Evolutionary conservation across 805 yeast genomes (phyloP).

Genomic region (Lipomyces sp.): DNA sequence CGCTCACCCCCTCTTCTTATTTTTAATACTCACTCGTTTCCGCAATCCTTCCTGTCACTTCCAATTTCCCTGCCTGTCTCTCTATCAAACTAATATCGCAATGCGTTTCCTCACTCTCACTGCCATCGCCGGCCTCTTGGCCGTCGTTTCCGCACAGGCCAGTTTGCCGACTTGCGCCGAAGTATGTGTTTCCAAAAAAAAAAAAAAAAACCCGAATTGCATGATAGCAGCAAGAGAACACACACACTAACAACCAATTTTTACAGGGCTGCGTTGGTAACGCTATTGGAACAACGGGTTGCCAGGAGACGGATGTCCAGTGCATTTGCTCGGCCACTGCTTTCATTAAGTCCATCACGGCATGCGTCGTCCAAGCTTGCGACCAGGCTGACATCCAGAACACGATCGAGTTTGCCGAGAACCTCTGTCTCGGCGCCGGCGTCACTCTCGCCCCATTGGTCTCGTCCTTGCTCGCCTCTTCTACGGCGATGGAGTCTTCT

Average conservation of each 20-base stretch:
- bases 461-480: slow-evolving; percentile 13
- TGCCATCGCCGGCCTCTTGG: slow-evolving; percentile 16
- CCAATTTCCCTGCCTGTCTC: neutral
- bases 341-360: slow-evolving; percentile 23
- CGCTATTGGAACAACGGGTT: slow-evolving; percentile 19
- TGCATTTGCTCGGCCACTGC: slow-evolving; percentile 27
- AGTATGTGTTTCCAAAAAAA: neutral
- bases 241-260: neutral
- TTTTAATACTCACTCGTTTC: neutral
- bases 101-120: slow-evolving; percentile 23
- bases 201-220: too few relatives aligned
- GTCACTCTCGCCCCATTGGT: slow-evolving; percentile 30
- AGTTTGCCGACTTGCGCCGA: slow-evolving; percentile 29
- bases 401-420: slow-evolving; percentile 28
- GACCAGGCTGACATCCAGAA: slow-evolving; percentile 31
- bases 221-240: neutral
- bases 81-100: neutral
- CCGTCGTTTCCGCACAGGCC: slow-evolving; percentile 27
- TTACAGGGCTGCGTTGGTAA: slow-evolving; percentile 22
- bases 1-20: too few relatives aligned
- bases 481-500: slow-evolving; percentile 14
- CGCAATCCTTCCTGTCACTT: too few relatives aligned
- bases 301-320: slow-evolving; percentile 24
- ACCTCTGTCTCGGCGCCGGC: slow-evolving; percentile 25
- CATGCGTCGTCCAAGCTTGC: slow-evolving; percentile 27